Percentiles rank a stretch among this genome's conserved stretches.
These are phyloP conservation scores for Lactifluus pinguis DNA, from an alignment of 768 basidiomycete species.

Conservation along the genomic window DNA sequence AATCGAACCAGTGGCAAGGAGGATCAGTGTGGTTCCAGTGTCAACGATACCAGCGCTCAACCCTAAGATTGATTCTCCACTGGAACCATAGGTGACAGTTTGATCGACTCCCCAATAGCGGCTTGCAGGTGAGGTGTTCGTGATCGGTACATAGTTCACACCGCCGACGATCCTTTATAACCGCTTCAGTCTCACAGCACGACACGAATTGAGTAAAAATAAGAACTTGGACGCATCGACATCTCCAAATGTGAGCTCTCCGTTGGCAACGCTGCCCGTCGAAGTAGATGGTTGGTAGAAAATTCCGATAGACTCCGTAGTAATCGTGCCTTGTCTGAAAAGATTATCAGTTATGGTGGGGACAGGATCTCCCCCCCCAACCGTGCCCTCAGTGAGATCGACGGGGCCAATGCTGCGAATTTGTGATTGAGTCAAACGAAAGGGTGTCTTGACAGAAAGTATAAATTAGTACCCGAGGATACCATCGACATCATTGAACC, in stretches of 20 bases:
- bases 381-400: constrained; percentile 40
- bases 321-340: constrained; percentile 38
- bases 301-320: constrained; percentile 39
- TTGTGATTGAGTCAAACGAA: neutral
- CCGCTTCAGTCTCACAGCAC: constrained; percentile 5
- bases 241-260: constrained; percentile 48
- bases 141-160: constrained; percentile 34
- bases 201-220: constrained; percentile 1
- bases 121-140: constrained; percentile 37
- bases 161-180: constrained; percentile 26
- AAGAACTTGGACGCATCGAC: constrained; percentile 38
- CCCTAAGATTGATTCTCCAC: constrained; percentile 25
- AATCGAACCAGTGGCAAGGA: constrained; percentile 37
- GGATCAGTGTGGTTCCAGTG: constrained; percentile 44
- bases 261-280: constrained; percentile 31
- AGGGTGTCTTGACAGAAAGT: neutral
- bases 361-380: constrained; percentile 30
- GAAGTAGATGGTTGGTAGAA: constrained; percentile 42
- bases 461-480: constrained; percentile 36
- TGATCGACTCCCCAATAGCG: constrained; percentile 45
- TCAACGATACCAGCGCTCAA: constrained; percentile 42
- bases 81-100: constrained; percentile 30
- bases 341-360: constrained; percentile 55
- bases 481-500: constrained; percentile 35
- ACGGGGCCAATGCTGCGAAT: constrained; percentile 39